Conservation (phyloP, 2,329 filamentous ascomycete genomes). For the Teratosphaeria destructans region DNA sequence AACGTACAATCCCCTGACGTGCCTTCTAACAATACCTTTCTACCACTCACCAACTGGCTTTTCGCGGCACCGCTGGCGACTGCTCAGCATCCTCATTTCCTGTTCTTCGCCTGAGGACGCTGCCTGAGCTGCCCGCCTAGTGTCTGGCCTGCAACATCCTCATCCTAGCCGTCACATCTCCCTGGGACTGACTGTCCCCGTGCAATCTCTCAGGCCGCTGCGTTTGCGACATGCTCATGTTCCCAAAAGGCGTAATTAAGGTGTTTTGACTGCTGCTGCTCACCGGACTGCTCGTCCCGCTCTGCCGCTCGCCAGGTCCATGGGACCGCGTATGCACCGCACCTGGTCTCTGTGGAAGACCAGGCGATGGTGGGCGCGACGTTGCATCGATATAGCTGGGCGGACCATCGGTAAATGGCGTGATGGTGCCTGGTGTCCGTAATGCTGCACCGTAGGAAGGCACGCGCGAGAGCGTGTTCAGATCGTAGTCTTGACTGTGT, state of each 20-base stretch:
- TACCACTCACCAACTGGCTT: not conserved
- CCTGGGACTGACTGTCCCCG: conserved; percentile 2
- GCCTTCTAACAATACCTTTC: no score
- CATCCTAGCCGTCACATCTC: conserved; percentile 4
- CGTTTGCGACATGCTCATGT: conserved; percentile 2
- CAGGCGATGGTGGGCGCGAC: conserved; percentile 29
- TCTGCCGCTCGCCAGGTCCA: conserved; percentile 9
- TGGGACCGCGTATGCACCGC: conserved; percentile 18
- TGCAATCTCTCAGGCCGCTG: conserved; percentile 1
- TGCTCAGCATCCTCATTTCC: not conserved
- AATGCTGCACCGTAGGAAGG: conserved; percentile 43
- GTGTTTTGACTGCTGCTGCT: conserved; percentile 12
- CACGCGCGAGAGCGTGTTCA: conserved; percentile 37
- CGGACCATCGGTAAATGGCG: conserved; percentile 31
- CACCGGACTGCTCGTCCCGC: conserved; percentile 13
- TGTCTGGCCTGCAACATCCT: conserved; percentile 6
- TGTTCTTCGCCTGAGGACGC: not conserved
- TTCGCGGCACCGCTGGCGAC: not conserved
- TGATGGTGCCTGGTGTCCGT: conserved; percentile 32
- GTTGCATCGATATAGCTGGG: conserved; percentile 38
- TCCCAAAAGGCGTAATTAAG: conserved; percentile 7
- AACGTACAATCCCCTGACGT: no score
- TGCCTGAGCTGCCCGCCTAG: not conserved
- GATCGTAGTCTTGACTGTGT: conserved; percentile 29
- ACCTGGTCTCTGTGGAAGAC: conserved; percentile 15